phyloP scores from a whole-genome alignment of 345 rosid species.

The Draba incana region DNA sequence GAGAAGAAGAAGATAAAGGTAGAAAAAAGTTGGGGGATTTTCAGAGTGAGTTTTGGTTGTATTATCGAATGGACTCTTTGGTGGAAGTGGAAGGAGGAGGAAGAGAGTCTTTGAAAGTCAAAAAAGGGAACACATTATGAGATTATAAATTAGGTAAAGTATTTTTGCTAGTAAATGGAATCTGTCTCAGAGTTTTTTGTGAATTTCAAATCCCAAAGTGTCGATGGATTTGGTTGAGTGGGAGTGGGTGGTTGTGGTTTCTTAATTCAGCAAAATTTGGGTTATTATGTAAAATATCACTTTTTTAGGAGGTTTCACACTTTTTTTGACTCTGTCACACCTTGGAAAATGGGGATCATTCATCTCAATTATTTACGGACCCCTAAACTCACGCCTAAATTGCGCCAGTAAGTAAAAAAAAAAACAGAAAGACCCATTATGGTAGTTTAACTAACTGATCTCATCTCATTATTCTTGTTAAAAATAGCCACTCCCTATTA shows the following conservation, averaged over 20 bases:
- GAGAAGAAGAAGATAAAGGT: constrained; percentile 39
- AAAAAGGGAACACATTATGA: constrained; percentile 14
- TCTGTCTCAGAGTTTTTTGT: constrained; percentile 31
- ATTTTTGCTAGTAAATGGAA: constrained; percentile 28
- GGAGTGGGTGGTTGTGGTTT: constrained; percentile 45
- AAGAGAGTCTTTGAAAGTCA: constrained; percentile 41
- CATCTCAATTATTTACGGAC: constrained; percentile 4
- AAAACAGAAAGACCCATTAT: neutral
- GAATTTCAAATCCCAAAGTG: constrained; percentile 31
- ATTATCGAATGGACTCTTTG: constrained; percentile 22
- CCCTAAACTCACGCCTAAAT: constrained; percentile 29
- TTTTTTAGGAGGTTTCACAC: constrained; percentile 28
- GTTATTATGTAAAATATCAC: constrained; percentile 15
- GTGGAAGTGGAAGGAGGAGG: constrained; percentile 14
- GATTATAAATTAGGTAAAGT: constrained; percentile 36
- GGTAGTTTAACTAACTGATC: constrained; percentile 33
- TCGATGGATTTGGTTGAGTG: constrained; percentile 46
- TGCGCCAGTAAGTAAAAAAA: neutral
- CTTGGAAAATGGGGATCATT: constrained; percentile 38
- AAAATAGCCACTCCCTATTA: constrained; percentile 25
- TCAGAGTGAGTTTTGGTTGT: constrained; percentile 35
- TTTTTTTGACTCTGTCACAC: constrained; percentile 31
- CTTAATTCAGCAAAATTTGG: constrained; percentile 33
- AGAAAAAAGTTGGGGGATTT: constrained; percentile 8
- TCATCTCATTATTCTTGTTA: neutral